Evolutionary conservation across 768 basidiomycete genomes (phyloP).

Genomic region (Butyriboletus loyo): DNA sequence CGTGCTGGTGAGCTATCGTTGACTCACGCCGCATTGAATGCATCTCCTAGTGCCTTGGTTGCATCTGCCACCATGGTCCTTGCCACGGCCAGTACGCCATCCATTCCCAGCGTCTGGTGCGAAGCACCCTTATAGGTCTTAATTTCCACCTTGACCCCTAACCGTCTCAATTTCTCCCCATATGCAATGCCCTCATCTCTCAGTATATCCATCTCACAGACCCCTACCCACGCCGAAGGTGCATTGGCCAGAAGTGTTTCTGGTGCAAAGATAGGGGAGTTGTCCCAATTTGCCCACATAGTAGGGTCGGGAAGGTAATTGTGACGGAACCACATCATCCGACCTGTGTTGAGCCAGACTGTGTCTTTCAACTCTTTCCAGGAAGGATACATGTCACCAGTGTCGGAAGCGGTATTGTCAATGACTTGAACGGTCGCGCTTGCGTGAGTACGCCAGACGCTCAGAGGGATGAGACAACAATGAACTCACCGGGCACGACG

Average conservation of each 20-base stretch:
- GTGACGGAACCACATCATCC: slow-evolving; percentile 70
- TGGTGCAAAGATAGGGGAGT: slow-evolving; percentile 69
- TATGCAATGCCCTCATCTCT: slow-evolving; percentile 65
- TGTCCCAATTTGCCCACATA: slow-evolving; percentile 64
- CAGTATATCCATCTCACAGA: slow-evolving; percentile 65
- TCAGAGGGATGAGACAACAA: background rate
- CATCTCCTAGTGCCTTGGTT: slow-evolving; percentile 18
- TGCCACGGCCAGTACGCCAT: slow-evolving; percentile 36
- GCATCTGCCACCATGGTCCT: slow-evolving; percentile 21
- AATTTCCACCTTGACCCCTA: slow-evolving; percentile 52
- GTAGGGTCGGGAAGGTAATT: slow-evolving; percentile 63
- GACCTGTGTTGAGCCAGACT: slow-evolving; percentile 55
- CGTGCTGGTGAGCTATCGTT: background rate
- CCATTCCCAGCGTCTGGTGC: slow-evolving; percentile 74
- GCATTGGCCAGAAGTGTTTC: slow-evolving; percentile 46
- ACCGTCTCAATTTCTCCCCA: slow-evolving; percentile 50
- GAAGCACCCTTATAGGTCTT: slow-evolving; percentile 55
- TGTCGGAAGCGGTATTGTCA: slow-evolving; percentile 60
- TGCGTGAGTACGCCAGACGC: background rate
- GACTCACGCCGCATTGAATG: slow-evolving; percentile 5
- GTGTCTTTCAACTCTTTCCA: slow-evolving; percentile 60
- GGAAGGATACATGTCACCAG: slow-evolving; percentile 36
- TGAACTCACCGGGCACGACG: slow-evolving; percentile 52
- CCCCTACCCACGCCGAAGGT: slow-evolving; percentile 59
- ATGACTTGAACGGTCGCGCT: slow-evolving; percentile 35